phyloP scores from a whole-genome alignment of 2,329 filamentous ascomycete species.

The Rhynchosporium graminicola region DNA sequence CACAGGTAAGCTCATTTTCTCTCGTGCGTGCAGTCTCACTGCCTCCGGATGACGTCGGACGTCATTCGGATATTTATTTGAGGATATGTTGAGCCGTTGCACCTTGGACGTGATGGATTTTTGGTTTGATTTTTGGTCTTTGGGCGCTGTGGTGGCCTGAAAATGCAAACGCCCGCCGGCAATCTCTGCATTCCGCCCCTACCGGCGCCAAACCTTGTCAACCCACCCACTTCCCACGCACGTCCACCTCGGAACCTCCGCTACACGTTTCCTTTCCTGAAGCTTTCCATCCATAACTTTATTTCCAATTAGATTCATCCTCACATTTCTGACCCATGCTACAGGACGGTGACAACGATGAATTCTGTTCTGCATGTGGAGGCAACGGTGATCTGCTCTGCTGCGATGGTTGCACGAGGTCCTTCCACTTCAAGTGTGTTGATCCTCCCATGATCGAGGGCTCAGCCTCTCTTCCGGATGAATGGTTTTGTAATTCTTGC shows the following conservation, averaged over 20 bases:
- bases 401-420: slow-evolving; percentile 88
- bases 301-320: slow-evolving; percentile 23
- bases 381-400: slow-evolving; percentile 84
- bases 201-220: slow-evolving; percentile 35
- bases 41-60: background rate
- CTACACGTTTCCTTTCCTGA: slow-evolving; percentile 8
- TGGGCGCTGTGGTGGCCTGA: slow-evolving; percentile 23
- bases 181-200: slow-evolving; percentile 39
- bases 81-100: slow-evolving; percentile 5
- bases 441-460: slow-evolving; percentile 68
- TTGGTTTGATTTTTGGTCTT: slow-evolving; percentile 27
- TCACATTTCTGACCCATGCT: slow-evolving; percentile 33
- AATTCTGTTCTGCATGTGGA: slow-evolving; percentile 84
- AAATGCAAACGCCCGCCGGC: slow-evolving; percentile 32
- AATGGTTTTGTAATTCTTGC: slow-evolving; percentile 85
- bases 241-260: slow-evolving; percentile 24
- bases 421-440: slow-evolving; percentile 88
- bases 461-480: slow-evolving; percentile 60
- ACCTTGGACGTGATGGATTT: slow-evolving; percentile 18
- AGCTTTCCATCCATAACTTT: slow-evolving; percentile 20
- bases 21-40: slow-evolving; percentile 5
- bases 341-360: slow-evolving; percentile 75
- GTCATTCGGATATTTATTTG: slow-evolving; percentile 2
- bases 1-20: slow-evolving; percentile 51
- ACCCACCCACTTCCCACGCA: slow-evolving; percentile 28